These are phyloP conservation scores for Porphyrellus cyaneotinctus DNA, from an alignment of 768 basidiomycete species.

Conservation along the genomic window DNA sequence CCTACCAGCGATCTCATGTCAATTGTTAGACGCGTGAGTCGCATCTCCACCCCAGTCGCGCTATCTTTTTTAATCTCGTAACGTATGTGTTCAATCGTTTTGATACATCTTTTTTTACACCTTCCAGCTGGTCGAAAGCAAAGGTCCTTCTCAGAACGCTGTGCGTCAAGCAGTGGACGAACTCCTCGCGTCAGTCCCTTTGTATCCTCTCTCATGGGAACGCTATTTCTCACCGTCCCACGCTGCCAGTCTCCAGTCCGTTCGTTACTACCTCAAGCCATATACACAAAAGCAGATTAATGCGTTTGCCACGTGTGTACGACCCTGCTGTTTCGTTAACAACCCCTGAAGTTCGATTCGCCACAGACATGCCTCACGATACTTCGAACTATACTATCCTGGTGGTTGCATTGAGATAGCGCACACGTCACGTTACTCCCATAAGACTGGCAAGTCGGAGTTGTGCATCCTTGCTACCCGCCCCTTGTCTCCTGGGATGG, in stretches of 20 bases:
- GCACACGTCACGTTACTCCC: conserved; percentile 83
- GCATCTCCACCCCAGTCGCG: conserved; percentile 22
- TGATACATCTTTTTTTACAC: conserved; percentile 16
- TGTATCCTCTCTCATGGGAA: conserved; percentile 13
- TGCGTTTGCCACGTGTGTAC: conserved; percentile 85
- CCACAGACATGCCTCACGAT: conserved; percentile 78
- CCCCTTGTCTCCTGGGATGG: conserved; percentile 58
- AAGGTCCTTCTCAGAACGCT: conserved; percentile 50
- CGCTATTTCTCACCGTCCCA: conserved; percentile 12
- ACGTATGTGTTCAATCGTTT: conserved; percentile 19
- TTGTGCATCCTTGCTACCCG: conserved; percentile 84
- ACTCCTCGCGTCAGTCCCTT: conserved; percentile 60
- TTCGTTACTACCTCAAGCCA: conserved; percentile 71
- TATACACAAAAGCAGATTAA: conserved; percentile 85
- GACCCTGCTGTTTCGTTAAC: conserved; percentile 24
- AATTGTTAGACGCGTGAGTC: conserved; percentile 73
- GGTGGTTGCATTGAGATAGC: conserved; percentile 83
- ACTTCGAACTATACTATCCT: conserved; percentile 84
- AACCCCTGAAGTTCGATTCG: conserved; percentile 26
- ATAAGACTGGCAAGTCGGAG: conserved; percentile 85
- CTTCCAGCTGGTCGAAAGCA: conserved; percentile 55
- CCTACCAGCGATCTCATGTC: conserved; percentile 62
- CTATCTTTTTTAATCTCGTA: conserved; percentile 25
- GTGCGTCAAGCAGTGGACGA: conserved; percentile 74
- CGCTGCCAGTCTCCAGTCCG: conserved; percentile 56